phyloP scores from a whole-genome alignment of 192 early-diverging fungal genomes.

The Haplosporangium gracile region DNA sequence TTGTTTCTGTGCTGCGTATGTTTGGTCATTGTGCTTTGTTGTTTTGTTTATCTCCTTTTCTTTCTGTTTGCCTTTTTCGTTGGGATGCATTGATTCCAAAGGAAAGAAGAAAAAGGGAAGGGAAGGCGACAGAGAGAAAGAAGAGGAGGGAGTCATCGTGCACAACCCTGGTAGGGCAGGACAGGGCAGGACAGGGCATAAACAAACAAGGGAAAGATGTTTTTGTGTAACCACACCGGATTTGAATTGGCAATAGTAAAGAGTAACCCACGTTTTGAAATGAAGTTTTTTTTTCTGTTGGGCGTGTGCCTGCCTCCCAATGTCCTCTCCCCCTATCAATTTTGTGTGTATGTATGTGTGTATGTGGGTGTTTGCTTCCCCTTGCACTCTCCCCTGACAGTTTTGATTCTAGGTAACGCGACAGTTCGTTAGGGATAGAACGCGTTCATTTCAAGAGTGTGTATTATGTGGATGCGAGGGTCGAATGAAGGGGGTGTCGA shows the following conservation, averaged over 20 bases:
- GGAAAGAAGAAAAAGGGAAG: background rate
- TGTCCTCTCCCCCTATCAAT: background rate
- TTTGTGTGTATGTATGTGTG: background rate
- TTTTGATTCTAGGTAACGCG: background rate
- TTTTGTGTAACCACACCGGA: constrained; percentile 48
- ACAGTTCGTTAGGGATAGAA: background rate
- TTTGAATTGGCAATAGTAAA: constrained; percentile 39
- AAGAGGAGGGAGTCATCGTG: background rate
- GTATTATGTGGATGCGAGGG: background rate
- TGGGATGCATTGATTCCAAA: background rate
- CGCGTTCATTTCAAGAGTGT: background rate
- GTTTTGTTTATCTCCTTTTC: background rate
- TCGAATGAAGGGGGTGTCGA: constrained; percentile 3
- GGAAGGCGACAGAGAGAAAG: background rate
- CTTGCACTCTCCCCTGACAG: background rate
- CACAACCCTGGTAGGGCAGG: background rate
- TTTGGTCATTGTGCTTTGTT: background rate
- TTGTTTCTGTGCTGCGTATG: background rate
- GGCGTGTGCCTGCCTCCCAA: background rate
- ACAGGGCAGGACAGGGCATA: background rate
- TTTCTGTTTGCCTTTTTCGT: background rate
- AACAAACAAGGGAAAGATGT: constrained; percentile 21
- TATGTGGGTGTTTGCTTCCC: background rate
- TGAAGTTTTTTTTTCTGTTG: constrained; percentile 2
- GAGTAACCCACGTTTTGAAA: constrained; percentile 35